Percentiles rank a stretch among this genome's conserved stretches.
These are phyloP conservation scores for Neofusicoccum kwambonambiense DNA, from an alignment of 2,329 filamentous ascomycete genomes.

Conservation along the genomic window DNA sequence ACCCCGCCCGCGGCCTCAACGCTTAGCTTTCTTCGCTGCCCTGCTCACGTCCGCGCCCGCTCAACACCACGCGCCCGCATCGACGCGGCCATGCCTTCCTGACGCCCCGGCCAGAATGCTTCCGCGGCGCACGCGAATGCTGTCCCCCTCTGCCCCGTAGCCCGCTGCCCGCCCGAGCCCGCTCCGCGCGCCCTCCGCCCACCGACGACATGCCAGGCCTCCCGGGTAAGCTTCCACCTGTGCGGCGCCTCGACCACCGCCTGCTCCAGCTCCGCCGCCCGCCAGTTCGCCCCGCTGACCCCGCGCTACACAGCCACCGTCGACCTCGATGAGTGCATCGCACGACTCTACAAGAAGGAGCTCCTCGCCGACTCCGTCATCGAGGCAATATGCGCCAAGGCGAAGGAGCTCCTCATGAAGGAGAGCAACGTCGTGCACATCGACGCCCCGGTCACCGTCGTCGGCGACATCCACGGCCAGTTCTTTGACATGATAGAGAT, in stretches of 20 bases:
- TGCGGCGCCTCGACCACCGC: neutral
- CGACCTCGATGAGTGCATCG: constrained; percentile 97
- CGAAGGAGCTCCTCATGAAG: constrained; percentile 97
- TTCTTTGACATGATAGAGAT: constrained; percentile 99
- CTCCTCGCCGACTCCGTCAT: constrained; percentile 96
- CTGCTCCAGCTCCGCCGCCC: neutral
- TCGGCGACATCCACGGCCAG: constrained; percentile 97
- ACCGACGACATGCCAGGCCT: constrained; percentile 48
- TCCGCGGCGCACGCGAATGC: constrained; percentile 11
- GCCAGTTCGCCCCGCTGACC: neutral
- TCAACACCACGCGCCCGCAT: neutral
- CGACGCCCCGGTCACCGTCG: constrained; percentile 89
- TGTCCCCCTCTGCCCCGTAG: constrained; percentile 22
- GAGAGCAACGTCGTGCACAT: constrained; percentile 99
- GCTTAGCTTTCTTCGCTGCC: neutral
- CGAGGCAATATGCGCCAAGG: constrained; percentile 98
- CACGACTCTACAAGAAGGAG: constrained; percentile 94
- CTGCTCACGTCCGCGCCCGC: neutral
- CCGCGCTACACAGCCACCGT: constrained; percentile 68
- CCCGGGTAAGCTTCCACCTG: constrained; percentile 39
- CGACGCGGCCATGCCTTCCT: constrained; percentile 12
- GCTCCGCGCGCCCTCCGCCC: constrained; percentile 26
- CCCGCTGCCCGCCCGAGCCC: constrained; percentile 29
- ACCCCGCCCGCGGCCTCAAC: neutral
- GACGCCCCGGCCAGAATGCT: constrained; percentile 12